phyloP scores from a whole-genome alignment of 352 stramenopile species.

The Globisporangium iwayamae region DNA sequence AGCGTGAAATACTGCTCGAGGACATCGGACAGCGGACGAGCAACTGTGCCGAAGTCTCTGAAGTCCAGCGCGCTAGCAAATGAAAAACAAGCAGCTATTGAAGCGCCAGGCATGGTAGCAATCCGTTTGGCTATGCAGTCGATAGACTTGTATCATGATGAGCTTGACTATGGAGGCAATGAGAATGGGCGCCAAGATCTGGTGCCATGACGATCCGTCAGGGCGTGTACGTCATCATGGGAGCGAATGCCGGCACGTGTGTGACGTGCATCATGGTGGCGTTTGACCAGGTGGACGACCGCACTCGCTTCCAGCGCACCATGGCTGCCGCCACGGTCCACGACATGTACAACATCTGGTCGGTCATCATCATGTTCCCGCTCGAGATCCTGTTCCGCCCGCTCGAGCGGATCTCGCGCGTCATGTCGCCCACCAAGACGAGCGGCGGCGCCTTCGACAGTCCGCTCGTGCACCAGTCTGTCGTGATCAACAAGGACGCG shows the following conservation, averaged over 20 bases:
- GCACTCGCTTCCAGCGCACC: conserved; percentile 56
- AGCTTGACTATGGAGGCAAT: too few species aligned
- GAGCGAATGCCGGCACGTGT: conserved; percentile 88
- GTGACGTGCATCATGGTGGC: conserved; percentile 91
- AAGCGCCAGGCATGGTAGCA: too few species aligned
- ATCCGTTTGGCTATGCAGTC: too few species aligned
- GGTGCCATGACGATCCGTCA: conserved; percentile 61
- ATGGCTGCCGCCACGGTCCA: conserved; percentile 56
- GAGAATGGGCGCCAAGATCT: too few species aligned
- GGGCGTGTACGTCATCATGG: conserved; percentile 91
- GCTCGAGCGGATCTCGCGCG: conserved; percentile 52
- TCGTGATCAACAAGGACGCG: conserved; percentile 34
- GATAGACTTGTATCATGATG: too few species aligned
- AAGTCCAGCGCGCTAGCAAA: too few species aligned
- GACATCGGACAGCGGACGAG: too few species aligned
- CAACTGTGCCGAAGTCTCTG: too few species aligned
- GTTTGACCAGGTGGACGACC: conserved; percentile 82
- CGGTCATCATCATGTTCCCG: conserved; percentile 69
- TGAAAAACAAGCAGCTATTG: too few species aligned
- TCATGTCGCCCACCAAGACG: conserved; percentile 34
- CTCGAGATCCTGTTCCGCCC: conserved; percentile 60
- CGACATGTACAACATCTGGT: conserved; percentile 90
- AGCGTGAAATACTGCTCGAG: too few species aligned
- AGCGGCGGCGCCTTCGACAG: conserved; percentile 34
- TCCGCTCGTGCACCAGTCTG: conserved; percentile 27